phyloP scores from a whole-genome alignment of 2,329 filamentous ascomycete species.

The Aspergillus sp. region DNA sequence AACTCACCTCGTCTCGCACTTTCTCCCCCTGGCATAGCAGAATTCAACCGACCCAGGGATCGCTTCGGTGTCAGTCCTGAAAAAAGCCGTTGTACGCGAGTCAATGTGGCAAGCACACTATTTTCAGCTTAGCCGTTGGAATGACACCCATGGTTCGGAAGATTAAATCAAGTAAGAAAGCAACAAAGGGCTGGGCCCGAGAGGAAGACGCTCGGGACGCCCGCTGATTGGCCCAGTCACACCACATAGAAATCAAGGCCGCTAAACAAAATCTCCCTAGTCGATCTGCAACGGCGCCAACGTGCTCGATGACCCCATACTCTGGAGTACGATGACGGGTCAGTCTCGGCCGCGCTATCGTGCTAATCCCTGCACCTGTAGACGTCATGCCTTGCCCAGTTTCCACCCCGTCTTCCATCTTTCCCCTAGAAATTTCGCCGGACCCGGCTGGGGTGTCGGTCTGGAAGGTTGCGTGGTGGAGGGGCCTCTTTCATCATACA shows the following conservation, averaged over 20 bases:
- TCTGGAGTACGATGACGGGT: background rate
- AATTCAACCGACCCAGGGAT: background rate
- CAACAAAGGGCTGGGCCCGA: background rate
- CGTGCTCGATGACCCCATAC: background rate
- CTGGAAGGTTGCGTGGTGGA: background rate
- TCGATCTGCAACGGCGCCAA: background rate
- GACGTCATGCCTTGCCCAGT: background rate
- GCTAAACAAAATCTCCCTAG: background rate
- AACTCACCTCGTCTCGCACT: background rate
- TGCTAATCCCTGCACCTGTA: background rate
- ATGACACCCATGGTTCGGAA: background rate
- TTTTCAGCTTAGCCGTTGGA: background rate
- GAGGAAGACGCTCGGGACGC: background rate
- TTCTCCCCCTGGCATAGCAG: background rate
- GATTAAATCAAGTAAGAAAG: background rate
- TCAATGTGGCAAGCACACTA: background rate
- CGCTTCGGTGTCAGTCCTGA: background rate
- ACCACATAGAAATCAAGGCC: background rate
- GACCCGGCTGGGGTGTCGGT: background rate
- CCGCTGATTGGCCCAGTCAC: background rate
- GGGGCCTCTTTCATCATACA: conserved; percentile 10
- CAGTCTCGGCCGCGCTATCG: background rate
- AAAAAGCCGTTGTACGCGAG: background rate
- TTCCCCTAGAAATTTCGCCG: background rate
- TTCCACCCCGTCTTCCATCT: background rate